A percentile compares a stretch with the other conserved stretches of the same genome.
Evolutionary conservation across 768 basidiomycete genomes (phyloP).

Genomic region (Rhizopogon vinicolor): DNA sequence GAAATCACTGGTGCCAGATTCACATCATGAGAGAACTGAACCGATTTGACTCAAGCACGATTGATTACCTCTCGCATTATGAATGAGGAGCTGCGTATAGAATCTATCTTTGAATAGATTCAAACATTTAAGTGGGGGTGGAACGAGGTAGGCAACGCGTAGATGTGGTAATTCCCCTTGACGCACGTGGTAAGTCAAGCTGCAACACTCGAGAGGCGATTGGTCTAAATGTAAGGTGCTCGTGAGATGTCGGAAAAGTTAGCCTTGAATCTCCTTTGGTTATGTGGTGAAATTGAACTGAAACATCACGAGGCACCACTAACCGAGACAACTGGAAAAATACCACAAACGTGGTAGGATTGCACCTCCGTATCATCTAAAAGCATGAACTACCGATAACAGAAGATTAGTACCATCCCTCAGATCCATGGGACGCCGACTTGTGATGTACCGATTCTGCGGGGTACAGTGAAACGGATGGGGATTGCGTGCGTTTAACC

Average conservation of each 20-base stretch:
- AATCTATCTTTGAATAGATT: too few species aligned
- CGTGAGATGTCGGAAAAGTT: not conserved
- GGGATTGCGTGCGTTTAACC: constrained; percentile 64
- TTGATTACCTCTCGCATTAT: too few species aligned
- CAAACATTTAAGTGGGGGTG: too few species aligned
- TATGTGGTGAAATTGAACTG: not conserved
- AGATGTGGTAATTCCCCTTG: not conserved
- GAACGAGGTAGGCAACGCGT: too few species aligned
- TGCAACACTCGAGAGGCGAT: too few species aligned
- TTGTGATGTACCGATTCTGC: constrained; percentile 60
- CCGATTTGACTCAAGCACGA: too few species aligned
- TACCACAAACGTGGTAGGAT: not conserved
- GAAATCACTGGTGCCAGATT: too few species aligned
- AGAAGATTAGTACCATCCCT: not conserved
- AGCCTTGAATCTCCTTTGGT: too few species aligned
- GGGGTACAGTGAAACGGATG: constrained; percentile 58
- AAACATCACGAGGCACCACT: not conserved
- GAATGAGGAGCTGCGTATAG: too few species aligned
- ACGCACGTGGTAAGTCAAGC: not conserved
- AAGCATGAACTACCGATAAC: not conserved
- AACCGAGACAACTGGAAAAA: not conserved
- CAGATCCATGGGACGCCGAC: constrained; percentile 23
- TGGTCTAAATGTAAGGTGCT: not conserved
- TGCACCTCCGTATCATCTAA: not conserved
- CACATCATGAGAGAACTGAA: too few species aligned